Conservation (phyloP, 495 filamentous ascomycete genomes). For the Platismatia glauca region DNA sequence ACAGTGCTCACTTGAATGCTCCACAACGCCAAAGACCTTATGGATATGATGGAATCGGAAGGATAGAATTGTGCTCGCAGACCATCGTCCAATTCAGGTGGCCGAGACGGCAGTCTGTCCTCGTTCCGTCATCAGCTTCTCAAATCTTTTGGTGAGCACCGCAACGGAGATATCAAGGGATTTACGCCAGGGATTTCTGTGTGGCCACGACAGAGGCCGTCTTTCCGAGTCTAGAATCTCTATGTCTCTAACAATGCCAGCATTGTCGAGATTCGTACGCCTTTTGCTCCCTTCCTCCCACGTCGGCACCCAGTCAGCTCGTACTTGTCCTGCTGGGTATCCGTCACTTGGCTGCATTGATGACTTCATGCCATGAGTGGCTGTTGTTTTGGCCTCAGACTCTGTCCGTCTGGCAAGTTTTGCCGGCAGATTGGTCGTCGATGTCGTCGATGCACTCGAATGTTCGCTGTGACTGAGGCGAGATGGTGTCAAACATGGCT, state of each 20-base stretch:
- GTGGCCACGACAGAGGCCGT: slow-evolving; percentile 10
- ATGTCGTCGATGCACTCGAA: neutral
- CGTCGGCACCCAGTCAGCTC: neutral
- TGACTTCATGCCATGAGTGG: too few relatives aligned
- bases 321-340: neutral
- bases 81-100: neutral
- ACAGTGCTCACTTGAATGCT: neutral
- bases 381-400: neutral
- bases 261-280: neutral
- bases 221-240: neutral
- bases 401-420: neutral
- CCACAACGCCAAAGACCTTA: neutral
- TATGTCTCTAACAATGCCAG: neutral
- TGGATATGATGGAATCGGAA: neutral
- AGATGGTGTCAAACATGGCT: slow-evolving; percentile 1
- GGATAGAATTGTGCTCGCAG: neutral
- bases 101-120: neutral
- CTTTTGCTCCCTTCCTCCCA: neutral
- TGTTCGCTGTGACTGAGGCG: neutral
- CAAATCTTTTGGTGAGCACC: slow-evolving; percentile 4
- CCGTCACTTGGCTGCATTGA: neutral
- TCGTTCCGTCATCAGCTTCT: neutral
- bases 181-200: neutral
- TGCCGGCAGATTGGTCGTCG: neutral
- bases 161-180: slow-evolving; percentile 9